phyloP scores from a whole-genome alignment of 2,329 filamentous ascomycete species.

The Scedosporium dehoogii region DNA sequence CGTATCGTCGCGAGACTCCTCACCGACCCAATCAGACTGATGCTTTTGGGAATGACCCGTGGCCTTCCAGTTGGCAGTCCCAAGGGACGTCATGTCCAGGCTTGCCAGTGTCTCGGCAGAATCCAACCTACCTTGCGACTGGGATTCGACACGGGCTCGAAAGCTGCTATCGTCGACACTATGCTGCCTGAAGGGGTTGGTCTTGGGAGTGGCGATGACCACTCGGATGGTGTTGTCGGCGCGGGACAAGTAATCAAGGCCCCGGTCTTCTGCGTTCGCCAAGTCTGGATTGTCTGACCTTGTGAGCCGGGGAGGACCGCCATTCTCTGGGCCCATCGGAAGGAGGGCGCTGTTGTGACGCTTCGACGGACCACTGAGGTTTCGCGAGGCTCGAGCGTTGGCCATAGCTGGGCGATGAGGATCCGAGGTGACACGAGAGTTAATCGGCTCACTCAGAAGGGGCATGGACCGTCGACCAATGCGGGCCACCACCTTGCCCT shows the following conservation, averaged over 20 bases:
- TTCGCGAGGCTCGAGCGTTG: slow-evolving; percentile 18
- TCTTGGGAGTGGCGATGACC: slow-evolving; percentile 29
- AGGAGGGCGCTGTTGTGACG: not conserved
- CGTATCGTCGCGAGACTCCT: no score
- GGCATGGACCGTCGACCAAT: slow-evolving; percentile 18
- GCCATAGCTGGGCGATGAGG: slow-evolving; percentile 33
- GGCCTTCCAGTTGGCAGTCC: no score
- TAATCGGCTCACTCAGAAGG: slow-evolving; percentile 23
- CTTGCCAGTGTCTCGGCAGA: not conserved
- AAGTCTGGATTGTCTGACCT: not conserved
- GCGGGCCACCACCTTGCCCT: slow-evolving; percentile 11
- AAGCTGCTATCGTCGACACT: not conserved
- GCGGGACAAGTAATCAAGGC: slow-evolving; percentile 33
- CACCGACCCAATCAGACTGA: no score
- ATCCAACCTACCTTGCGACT: not conserved
- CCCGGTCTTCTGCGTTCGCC: not conserved
- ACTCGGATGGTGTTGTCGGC: slow-evolving; percentile 44
- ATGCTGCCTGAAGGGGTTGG: not conserved
- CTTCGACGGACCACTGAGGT: not conserved
- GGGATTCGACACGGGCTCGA: not conserved
- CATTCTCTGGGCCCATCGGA: not conserved
- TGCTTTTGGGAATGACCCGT: no score
- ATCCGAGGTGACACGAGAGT: slow-evolving; percentile 40
- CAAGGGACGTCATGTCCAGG: not conserved
- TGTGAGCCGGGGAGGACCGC: not conserved